Evolutionary conservation across 306 rosid genomes (phyloP), one percentile per base, ranked within the genome.

Genomic region (Dalbergia cultrata): DNA sequence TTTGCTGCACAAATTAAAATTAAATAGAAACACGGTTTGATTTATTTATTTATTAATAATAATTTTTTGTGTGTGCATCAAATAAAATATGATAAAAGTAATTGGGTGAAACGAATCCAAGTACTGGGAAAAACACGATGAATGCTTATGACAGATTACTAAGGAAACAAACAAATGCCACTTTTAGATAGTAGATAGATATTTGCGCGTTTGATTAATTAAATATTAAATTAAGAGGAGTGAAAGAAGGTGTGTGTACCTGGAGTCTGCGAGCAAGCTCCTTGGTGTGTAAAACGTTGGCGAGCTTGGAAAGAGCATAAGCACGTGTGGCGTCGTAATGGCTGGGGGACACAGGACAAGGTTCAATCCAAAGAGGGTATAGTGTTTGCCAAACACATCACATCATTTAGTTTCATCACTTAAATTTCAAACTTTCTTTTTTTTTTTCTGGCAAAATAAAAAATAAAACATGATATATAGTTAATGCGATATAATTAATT

Each of bases 221-320:
- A 75, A 69, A 75, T 70, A 70, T 10, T 47, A 52, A 8, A 4
- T 53, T 71, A 8, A 67, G 43, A 67, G 18, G 34, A 41, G 39
- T 9, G 12, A 18, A 64, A 34, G 26, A 63, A 78, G 54, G 33
- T 13, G 26, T 63, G 18, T 14, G 4, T 59, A 95, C 99, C 97
- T 88, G 68, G 78, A 95, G 94, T 80, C 86, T 84, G 64, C 87
- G 88, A 39, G 94, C 91, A 64, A 95, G 99, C 50, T 92, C 92
- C 71, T 78, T 85, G 47, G 98, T 90, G 84, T 95, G 99, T 81
- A 93, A 84, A 73, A 95, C 88, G 85, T 95, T 95, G 66, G 97
- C 97, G n/a, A 95, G 97, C 90, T 95, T 95, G 19, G 99, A 95
- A 49, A 93, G 93, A n/a, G 98, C 98, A 82, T 95, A 95, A 68